Evolutionary conservation across 306 rosid species (phyloP), one percentile per base, ranked within the genome.

Genomic region (Prinsepia uniflora): DNA sequence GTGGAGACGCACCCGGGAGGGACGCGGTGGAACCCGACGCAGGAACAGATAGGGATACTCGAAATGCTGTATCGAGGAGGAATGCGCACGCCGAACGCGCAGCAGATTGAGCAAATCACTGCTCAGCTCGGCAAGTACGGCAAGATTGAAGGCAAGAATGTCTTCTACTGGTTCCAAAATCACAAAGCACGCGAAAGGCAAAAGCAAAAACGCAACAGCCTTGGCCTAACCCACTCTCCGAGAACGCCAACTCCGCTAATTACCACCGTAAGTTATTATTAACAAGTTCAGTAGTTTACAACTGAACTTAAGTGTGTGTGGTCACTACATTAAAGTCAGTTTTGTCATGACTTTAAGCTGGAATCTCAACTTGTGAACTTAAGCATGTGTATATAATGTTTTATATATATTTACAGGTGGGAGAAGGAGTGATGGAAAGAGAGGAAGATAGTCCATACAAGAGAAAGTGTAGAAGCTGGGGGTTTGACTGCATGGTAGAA

Each of bases 141-240:
- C 8, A 94, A 94, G 74, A 94, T 94, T 24, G 99, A 94, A 80
- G 99, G 99, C n/a, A 94, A 94, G 78, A 94, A 94, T 64, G 99
- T 94, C 43, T 94, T 94, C 41, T 94, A 94, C 83, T 94, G 97
- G 99, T 94, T 94, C 82, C 97, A 94, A 62, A 94, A 94, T 72
- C 99, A 94, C 85, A 94, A 94, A 69, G 99, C 99, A 30, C 86
- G 99, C 17, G 99, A 94, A 76, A 73, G 97, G 65, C 99, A 94
- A 76, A 94, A 94, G 78, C 99, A 89, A 76, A 94, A 94, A 82
- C 89, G 97, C 22, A 74, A 74, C 76, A 82, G 80, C 74, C 86
- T 84, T 56, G 82, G 86, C 63, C 91, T 89, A 67, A 42, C 64
- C 40, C 98, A 86, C 46, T 82, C 78, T 69, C 89, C 94, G 8